Percentiles rank a stretch among this genome's conserved stretches.
Conservation (phyloP, 2,329 filamentous ascomycete genomes). For the Talaromyces sp. region DNA sequence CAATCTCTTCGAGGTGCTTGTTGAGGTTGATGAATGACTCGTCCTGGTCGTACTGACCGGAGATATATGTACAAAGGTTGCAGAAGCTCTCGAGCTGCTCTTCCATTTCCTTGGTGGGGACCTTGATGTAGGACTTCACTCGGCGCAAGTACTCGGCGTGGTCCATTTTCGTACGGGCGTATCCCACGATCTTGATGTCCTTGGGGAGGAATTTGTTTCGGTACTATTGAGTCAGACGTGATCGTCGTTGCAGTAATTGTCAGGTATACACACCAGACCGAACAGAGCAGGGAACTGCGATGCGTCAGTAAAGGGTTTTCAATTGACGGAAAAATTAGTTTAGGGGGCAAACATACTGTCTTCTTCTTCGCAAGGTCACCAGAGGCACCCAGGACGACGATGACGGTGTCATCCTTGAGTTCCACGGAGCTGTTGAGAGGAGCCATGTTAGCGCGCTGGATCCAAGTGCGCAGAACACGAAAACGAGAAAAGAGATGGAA, state of each 20-base stretch:
- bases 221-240: constrained; percentile 60
- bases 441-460: constrained; percentile 41
- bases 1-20: constrained; percentile 80
- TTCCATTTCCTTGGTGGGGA: constrained; percentile 94
- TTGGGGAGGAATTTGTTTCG: constrained; percentile 98
- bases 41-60: constrained; percentile 97
- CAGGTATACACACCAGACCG: constrained; percentile 73
- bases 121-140: constrained; percentile 98
- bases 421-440: constrained; percentile 68
- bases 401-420: constrained; percentile 97
- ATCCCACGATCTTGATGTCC: constrained; percentile 94
- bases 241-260: not conserved
- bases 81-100: constrained; percentile 91
- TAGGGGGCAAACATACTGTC: constrained; percentile 63
- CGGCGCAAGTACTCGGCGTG: constrained; percentile 90
- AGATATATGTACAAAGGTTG: constrained; percentile 83
- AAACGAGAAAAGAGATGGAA: not conserved
- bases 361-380: constrained; percentile 99
- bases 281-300: constrained; percentile 90
- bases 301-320: constrained; percentile 17
- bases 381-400: constrained; percentile 93
- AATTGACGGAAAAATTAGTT: constrained; percentile 23
- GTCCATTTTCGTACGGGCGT: constrained; percentile 99
- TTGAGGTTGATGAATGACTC: constrained; percentile 86
- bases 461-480: not conserved